These are phyloP conservation scores for Cutaneotrichosporon curvatum DNA, from an alignment of 1,284 basidiomycete species.

Conservation along the genomic window DNA sequence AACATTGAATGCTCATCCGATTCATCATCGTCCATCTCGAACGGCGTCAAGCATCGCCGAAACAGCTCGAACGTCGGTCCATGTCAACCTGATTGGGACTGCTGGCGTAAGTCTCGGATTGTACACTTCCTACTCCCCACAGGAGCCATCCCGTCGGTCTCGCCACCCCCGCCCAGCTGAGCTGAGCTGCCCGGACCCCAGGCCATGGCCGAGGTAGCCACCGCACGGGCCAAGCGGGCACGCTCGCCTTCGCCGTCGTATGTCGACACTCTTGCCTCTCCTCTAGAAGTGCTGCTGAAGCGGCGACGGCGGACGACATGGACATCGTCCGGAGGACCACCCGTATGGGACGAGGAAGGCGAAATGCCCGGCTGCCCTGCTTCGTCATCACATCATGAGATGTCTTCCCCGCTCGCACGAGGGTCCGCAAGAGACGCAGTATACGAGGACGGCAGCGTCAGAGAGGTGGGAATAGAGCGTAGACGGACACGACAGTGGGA, in stretches of 20 bases:
- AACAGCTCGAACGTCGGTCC: too few relatives aligned
- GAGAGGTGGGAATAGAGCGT: conserved; percentile 7
- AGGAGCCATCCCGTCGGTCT: too few relatives aligned
- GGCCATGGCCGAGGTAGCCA: conserved; percentile 17
- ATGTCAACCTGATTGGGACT: too few relatives aligned
- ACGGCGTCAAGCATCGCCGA: too few relatives aligned
- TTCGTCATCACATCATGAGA: neutral
- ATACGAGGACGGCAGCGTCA: neutral
- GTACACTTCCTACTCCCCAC: too few relatives aligned
- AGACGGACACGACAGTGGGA: conserved; percentile 16
- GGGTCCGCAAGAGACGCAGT: neutral
- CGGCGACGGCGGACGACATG: conserved; percentile 20
- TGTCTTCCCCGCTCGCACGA: neutral
- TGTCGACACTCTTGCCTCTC: conserved; percentile 30
- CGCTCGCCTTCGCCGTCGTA: conserved; percentile 34
- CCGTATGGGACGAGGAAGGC: conserved; percentile 1
- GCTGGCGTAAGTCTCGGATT: too few relatives aligned
- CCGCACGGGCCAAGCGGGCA: conserved; percentile 27
- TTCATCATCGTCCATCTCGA: too few relatives aligned
- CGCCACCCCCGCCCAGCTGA: too few relatives aligned
- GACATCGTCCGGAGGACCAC: neutral
- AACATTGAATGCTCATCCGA: too few relatives aligned
- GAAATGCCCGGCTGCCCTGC: neutral
- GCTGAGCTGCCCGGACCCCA: too few relatives aligned
- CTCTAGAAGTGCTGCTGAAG: conserved; percentile 37